Evolutionary conservation across 192 early-diverging fungal genomes (phyloP).

Genomic region (Geranomyces michiganensis): DNA sequence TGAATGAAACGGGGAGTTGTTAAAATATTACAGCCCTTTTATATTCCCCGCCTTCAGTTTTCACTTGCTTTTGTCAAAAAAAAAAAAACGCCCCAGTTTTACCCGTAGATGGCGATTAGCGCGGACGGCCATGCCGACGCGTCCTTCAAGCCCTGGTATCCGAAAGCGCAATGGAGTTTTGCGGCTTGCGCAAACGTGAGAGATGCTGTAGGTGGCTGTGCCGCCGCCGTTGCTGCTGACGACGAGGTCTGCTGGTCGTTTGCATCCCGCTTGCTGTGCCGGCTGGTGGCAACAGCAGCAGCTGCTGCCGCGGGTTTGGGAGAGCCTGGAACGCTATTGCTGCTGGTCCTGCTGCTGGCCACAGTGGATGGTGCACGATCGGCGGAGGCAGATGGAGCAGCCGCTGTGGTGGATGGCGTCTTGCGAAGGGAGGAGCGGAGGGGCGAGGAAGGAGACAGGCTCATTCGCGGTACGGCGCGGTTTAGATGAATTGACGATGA

Average conservation of each 20-base stretch:
- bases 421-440: constrained; percentile 4
- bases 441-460: not conserved
- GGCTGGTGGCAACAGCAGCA: not conserved
- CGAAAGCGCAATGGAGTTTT: not conserved
- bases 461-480: no score
- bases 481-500: no score
- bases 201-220: no score
- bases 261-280: not conserved
- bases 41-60: not conserved
- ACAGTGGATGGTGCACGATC: not conserved
- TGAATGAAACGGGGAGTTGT: not conserved
- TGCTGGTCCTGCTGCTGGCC: not conserved
- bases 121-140: constrained; percentile 50
- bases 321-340: not conserved
- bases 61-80: not conserved
- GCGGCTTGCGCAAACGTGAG: not conserved
- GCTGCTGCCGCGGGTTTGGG: not conserved
- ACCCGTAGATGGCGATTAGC: constrained; percentile 56
- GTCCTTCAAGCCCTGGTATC: constrained; percentile 35
- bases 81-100: not conserved
- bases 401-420: not conserved
- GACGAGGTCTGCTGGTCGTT: not conserved
- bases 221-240: not conserved
- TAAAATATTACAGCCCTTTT: not conserved
- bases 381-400: not conserved